Conservation (phyloP, 2,329 filamentous ascomycete genomes). For the Diplodia mutila region DNA sequence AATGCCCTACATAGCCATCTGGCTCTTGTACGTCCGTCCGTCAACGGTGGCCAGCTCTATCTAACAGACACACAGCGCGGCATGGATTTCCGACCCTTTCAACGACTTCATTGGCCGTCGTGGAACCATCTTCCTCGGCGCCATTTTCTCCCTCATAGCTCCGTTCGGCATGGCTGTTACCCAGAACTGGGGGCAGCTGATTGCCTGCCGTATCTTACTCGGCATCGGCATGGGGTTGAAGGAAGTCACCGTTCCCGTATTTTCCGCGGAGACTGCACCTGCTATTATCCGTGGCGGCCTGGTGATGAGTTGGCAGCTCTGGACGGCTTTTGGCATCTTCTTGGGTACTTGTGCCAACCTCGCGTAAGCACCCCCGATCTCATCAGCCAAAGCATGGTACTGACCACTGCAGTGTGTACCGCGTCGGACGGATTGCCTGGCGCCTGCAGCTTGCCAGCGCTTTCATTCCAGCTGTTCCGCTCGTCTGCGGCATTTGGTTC, state of each 20-base stretch:
- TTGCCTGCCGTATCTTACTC: constrained; percentile 41
- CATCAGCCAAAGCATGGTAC: constrained; percentile 32
- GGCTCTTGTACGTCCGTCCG: constrained; percentile 18
- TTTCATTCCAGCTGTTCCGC: constrained; percentile 45
- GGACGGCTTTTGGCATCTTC: constrained; percentile 52
- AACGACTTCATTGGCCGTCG: constrained; percentile 37
- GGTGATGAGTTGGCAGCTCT: constrained; percentile 53
- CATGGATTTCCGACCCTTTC: constrained; percentile 36
- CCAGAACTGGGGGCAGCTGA: constrained; percentile 46
- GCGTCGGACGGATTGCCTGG: constrained; percentile 43
- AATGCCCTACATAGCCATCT: constrained; percentile 32
- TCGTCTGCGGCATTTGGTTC: constrained; percentile 46
- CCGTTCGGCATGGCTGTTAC: constrained; percentile 42
- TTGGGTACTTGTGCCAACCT: constrained; percentile 48
- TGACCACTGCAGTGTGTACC: constrained; percentile 34
- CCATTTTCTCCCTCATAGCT: constrained; percentile 37
- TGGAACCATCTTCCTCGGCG: constrained; percentile 36
- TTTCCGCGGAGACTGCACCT: constrained; percentile 44
- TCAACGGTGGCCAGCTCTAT: no score
- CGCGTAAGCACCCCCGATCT: constrained; percentile 25
- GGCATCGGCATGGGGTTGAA: constrained; percentile 52
- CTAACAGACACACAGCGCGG: background rate
- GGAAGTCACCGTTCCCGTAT: constrained; percentile 50
- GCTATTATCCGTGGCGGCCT: constrained; percentile 47
- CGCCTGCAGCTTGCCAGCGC: constrained; percentile 46